Evolutionary conservation across 2,329 filamentous ascomycete genomes (phyloP).

Genomic region (Dactylellina parvicollis): DNA sequence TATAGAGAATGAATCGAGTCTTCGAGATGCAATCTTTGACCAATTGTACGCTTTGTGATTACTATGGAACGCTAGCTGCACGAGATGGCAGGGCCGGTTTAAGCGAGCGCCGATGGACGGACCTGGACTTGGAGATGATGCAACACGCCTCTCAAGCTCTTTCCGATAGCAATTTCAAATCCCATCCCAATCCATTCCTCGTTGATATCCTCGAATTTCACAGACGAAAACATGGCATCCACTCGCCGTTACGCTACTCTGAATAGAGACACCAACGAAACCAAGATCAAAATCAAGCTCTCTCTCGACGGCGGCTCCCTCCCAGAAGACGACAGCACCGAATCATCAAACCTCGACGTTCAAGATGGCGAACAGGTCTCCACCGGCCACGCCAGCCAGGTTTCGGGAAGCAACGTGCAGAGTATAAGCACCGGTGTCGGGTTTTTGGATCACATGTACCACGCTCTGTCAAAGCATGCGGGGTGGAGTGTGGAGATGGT

Average conservation of each 20-base stretch:
- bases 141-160: slow-evolving; percentile 24
- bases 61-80: background rate
- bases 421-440: slow-evolving; percentile 92
- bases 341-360: slow-evolving; percentile 20
- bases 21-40: background rate
- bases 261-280: slow-evolving; percentile 95
- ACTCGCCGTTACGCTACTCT: slow-evolving; percentile 75
- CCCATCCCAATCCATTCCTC: too few species aligned
- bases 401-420: slow-evolving; percentile 84
- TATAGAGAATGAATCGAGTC: slow-evolving; percentile 1
- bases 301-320: slow-evolving; percentile 91
- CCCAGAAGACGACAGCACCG: slow-evolving; percentile 66
- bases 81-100: background rate
- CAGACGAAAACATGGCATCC: slow-evolving; percentile 25
- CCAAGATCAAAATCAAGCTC: slow-evolving; percentile 90
- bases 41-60: background rate
- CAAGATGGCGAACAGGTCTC: slow-evolving; percentile 59
- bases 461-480: slow-evolving; percentile 93
- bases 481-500: slow-evolving; percentile 88
- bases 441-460: slow-evolving; percentile 98
- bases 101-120: slow-evolving; percentile 50
- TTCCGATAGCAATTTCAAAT: too few species aligned
- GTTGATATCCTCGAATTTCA: background rate
- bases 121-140: slow-evolving; percentile 10
- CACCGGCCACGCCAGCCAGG: slow-evolving; percentile 81